Percentiles rank a stretch among this genome's conserved stretches.
These are phyloP conservation scores for Monilinia fructigena DNA, from an alignment of 2,329 filamentous ascomycete species.

Conservation along the genomic window DNA sequence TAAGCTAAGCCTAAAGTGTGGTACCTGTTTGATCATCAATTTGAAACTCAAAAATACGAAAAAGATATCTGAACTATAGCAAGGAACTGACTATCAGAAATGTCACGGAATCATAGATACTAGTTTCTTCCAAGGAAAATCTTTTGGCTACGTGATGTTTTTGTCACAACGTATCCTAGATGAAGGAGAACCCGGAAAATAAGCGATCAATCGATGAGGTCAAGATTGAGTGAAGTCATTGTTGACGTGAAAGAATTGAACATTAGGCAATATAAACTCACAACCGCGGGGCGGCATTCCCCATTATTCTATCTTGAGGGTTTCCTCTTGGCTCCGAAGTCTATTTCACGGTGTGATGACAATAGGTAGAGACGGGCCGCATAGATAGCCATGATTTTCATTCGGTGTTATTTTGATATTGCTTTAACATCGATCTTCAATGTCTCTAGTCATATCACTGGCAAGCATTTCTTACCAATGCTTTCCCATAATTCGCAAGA, in stretches of 20 bases:
- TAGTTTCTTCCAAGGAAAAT: neutral
- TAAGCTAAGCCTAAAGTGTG: conserved; percentile 3
- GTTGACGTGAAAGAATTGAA: neutral
- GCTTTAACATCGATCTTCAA: too few relatives aligned
- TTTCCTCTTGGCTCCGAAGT: conserved; percentile 3
- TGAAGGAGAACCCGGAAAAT: neutral
- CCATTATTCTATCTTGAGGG: neutral
- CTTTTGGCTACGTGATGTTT: neutral
- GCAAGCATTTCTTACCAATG: conserved; percentile 16
- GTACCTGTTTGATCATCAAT: conserved; percentile 37
- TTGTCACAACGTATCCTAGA: neutral
- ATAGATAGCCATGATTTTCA: conserved; percentile 5
- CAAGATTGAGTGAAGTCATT: neutral
- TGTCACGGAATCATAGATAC: conserved; percentile 3
- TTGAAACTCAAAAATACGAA: conserved; percentile 30
- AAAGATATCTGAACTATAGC: conserved; percentile 14
- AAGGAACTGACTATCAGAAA: neutral
- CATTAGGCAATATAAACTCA: neutral
- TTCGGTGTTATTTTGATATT: neutral
- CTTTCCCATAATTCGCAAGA: conserved; percentile 20
- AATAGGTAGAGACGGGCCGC: conserved; percentile 5
- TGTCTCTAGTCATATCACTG: neutral
- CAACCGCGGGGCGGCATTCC: neutral
- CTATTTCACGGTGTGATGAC: conserved; percentile 7
- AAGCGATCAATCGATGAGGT: neutral